Conservation (phyloP, 2,329 filamentous ascomycete genomes). For the Fusarium algeriense region DNA sequence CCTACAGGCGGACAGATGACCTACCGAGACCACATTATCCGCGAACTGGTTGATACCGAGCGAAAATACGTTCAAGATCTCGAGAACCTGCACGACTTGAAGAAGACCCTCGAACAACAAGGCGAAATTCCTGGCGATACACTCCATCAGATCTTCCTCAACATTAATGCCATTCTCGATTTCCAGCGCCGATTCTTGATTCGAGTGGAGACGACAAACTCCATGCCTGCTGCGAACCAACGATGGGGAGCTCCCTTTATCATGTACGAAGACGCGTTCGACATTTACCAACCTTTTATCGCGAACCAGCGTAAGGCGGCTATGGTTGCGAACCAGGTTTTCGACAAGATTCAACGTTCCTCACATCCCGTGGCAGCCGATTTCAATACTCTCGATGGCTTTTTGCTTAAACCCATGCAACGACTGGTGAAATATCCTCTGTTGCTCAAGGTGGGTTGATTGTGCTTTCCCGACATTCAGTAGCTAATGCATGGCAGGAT, state of each 20-base stretch:
- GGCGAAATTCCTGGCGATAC: conserved; percentile 89
- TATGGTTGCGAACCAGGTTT: conserved; percentile 83
- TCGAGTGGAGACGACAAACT: conserved; percentile 94
- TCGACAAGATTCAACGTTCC: conserved; percentile 84
- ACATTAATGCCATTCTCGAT: conserved; percentile 93
- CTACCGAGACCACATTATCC: conserved; percentile 87
- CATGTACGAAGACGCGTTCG: conserved; percentile 86
- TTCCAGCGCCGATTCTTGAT: conserved; percentile 97
- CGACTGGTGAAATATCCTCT: conserved; percentile 94
- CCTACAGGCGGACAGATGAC: conserved; percentile 74
- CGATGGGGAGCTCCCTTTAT: conserved; percentile 96
- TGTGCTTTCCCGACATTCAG: conserved; percentile 1
- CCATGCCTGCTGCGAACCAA: conserved; percentile 79
- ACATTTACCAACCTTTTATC: conserved; percentile 96
- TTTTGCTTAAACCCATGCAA: conserved; percentile 96
- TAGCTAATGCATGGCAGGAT: conserved; percentile 69
- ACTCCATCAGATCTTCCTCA: conserved; percentile 95
- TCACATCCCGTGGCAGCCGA: conserved; percentile 85
- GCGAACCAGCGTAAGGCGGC: conserved; percentile 95
- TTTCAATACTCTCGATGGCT: conserved; percentile 88
- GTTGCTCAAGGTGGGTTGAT: conserved; percentile 76
- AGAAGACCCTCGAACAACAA: conserved; percentile 88
- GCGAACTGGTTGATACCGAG: conserved; percentile 93
- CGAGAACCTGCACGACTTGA: conserved; percentile 92
- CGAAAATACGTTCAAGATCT: conserved; percentile 98